Evolutionary conservation across 2,329 filamentous ascomycete species (phyloP), one percentile per base, ranked within the genome.

Genomic region (Cytospora mali): DNA sequence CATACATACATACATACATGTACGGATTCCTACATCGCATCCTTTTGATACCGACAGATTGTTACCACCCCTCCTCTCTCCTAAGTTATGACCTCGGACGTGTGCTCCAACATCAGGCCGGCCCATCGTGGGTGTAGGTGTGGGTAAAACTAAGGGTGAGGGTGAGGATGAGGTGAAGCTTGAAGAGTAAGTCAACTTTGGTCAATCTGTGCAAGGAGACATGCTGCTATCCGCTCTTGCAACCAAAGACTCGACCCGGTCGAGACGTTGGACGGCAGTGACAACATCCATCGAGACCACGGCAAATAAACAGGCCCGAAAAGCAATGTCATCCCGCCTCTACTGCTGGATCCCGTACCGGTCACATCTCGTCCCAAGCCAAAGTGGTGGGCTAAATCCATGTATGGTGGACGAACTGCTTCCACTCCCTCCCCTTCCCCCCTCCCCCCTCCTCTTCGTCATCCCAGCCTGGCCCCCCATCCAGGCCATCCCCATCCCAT

Each of bases 401-500:
- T n/a, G n/a, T n/a, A n/a, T 50, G 48, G 21, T 27, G 18, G 48
- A 50, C 48, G 48, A 50, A 50, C 23, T 51, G 48, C 23, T 5
- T 35, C 13, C 33, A 11, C 13, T 6, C n/a, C 9, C 7, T 27
- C 14, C 42, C 46, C 23, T 39, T 27, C 13, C 7, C 16, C 33
- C 13, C 13, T 4, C 16, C 33, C 13, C 10, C 33, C 33, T 35
- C 7, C 18, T 18, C 39, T 21, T 21, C 18, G 18, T 9, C n/a
- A n/a, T 18, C 9, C 39, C 18, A 39, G 31, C 14, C 35, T 39
- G 35, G 16, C 39, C 5, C 2, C 35, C 16, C 31, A 48, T n/a
- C 55, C 55, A n/a, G n/a, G n/a, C n/a, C 42, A 58, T 28, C 55
- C 50, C 55, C 29, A 50, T 55, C 42, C 53, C 53, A 28, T 14